Evolutionary conservation across 2,329 filamentous ascomycete species (phyloP).

Genomic region (Talaromyces atroroseus): DNA sequence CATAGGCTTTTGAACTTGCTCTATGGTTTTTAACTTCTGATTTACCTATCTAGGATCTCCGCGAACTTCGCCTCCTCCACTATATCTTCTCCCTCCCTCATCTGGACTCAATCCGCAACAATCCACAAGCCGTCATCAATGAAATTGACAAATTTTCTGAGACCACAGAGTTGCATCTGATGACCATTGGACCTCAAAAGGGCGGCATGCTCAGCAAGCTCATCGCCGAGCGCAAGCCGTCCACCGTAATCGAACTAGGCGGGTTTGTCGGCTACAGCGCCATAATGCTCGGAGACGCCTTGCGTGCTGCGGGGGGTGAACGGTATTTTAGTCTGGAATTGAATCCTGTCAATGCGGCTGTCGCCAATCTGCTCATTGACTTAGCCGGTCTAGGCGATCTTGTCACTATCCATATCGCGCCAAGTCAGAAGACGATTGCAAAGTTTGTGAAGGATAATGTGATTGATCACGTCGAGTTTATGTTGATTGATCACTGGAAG

Average conservation of each 20-base stretch:
- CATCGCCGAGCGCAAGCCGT: slow-evolving; percentile 61
- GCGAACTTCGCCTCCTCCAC: slow-evolving; percentile 67
- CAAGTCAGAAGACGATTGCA: slow-evolving; percentile 60
- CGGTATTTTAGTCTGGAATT: slow-evolving; percentile 67
- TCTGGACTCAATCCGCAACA: slow-evolving; percentile 58
- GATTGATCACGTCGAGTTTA: slow-evolving; percentile 59
- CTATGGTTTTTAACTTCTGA: no score
- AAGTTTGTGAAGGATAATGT: slow-evolving; percentile 51
- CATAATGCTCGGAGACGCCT: slow-evolving; percentile 65
- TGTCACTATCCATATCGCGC: slow-evolving; percentile 65
- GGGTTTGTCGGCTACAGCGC: slow-evolving; percentile 79
- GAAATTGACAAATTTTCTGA: slow-evolving; percentile 66
- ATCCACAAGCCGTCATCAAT: slow-evolving; percentile 58
- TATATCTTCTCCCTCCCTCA: slow-evolving; percentile 60
- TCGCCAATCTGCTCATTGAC: slow-evolving; percentile 64
- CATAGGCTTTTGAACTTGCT: no score
- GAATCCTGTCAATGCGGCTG: slow-evolving; percentile 67
- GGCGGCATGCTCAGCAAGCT: slow-evolving; percentile 64
- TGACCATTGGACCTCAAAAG: slow-evolving; percentile 75
- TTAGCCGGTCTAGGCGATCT: slow-evolving; percentile 67
- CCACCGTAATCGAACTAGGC: slow-evolving; percentile 70
- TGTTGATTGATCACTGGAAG: slow-evolving; percentile 80
- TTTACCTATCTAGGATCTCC: slow-evolving; percentile 49
- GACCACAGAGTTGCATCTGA: slow-evolving; percentile 62
- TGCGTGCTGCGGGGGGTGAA: slow-evolving; percentile 58